Evolutionary conservation across 305 asterid species (phyloP).

Genomic region (Plantago rigida): DNA sequence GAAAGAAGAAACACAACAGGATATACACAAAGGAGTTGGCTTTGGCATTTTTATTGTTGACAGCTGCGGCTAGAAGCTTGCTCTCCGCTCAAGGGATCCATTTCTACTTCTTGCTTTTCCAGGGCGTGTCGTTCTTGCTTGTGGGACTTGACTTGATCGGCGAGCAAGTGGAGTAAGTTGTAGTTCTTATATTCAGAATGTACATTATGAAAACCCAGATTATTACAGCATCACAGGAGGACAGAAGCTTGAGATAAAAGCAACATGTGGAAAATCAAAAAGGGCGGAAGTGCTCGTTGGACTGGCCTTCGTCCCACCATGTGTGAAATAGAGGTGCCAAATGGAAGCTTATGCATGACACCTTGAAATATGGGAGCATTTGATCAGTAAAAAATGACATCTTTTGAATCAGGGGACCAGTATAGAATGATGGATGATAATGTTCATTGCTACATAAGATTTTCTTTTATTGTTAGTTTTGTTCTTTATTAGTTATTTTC

Average conservation of each 20-base stretch:
- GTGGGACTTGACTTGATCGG: conserved; percentile 87
- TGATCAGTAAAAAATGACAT: conserved; percentile 5
- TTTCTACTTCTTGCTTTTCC: conserved; percentile 86
- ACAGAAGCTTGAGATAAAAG: conserved; percentile 12
- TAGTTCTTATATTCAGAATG: conserved; percentile 7
- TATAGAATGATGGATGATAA: conserved; percentile 33
- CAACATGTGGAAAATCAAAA: conserved; percentile 10
- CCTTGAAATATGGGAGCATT: conserved; percentile 3
- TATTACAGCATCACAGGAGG: conserved; percentile 6
- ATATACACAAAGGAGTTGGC: conserved; percentile 77
- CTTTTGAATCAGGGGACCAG: conserved; percentile 13
- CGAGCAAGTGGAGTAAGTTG: conserved; percentile 59
- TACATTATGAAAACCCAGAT: conserved; percentile 19
- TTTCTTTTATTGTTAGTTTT: conserved; percentile 11
- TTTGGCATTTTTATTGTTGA: conserved; percentile 64
- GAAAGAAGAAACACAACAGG: conserved; percentile 71
- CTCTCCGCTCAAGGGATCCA: conserved; percentile 86
- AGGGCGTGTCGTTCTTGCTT: conserved; percentile 78
- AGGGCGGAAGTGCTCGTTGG: conserved; percentile 10
- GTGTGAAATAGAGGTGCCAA: background rate
- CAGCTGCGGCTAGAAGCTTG: conserved; percentile 77
- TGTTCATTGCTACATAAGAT: conserved; percentile 32
- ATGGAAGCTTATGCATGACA: conserved; percentile 19
- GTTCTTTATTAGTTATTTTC: conserved; percentile 1
- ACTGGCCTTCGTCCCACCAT: conserved; percentile 11